Evolutionary conservation across 179 eudicot species (phyloP), one percentile per base, ranked within the genome.

Genomic region (Patellifolia procumbens): DNA sequence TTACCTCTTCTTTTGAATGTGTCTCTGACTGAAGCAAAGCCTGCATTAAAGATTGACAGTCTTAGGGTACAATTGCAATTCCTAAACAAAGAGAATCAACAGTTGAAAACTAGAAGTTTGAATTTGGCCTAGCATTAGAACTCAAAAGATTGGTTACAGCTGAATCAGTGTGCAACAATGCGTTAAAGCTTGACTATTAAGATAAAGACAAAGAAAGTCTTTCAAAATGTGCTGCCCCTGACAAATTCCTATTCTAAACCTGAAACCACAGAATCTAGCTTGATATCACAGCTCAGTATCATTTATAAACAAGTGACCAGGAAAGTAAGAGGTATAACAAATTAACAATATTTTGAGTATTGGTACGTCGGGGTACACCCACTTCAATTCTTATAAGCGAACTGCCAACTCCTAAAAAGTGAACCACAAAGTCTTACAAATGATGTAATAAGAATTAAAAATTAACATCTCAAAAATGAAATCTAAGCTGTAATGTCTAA

Each of bases 11-110:
- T n/a, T n/a, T n/a, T n/a, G n/a, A n/a, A n/a, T n/a, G n/a, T 68
- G 55, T 64, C 79, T 86, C 88, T 48, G 75, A 75, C 29, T 70
- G 80, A 52, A 86, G 80, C 56, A 74, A 24, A 63, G 78, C 86
- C 88, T 86, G 86, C 67, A 74, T 37, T 66, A 79, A 71, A 55
- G 4, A 34, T 75, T 12, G 42, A 69, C 35, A 16, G 20, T 55
- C 45, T 67, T 68, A 77, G 72, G 68, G 46, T 24, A 60, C 26
- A 62, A 56, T n/a, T 48, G 17, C 13, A 22, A 32, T 42, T 69
- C 59, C 46, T 42, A 72, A 66, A 28, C n/a, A n/a, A 43, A 80
- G 31, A 68, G 37, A 64, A 58, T 17, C 45, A 28, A 68, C 46
- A 74, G 35, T 61, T 29, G 7, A 6, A 29, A 10, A 17, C 68